Percentiles rank a stretch among this genome's conserved stretches.
Conservation (phyloP, 2,329 filamentous ascomycete genomes). For the Huntiella moniliformis region DNA sequence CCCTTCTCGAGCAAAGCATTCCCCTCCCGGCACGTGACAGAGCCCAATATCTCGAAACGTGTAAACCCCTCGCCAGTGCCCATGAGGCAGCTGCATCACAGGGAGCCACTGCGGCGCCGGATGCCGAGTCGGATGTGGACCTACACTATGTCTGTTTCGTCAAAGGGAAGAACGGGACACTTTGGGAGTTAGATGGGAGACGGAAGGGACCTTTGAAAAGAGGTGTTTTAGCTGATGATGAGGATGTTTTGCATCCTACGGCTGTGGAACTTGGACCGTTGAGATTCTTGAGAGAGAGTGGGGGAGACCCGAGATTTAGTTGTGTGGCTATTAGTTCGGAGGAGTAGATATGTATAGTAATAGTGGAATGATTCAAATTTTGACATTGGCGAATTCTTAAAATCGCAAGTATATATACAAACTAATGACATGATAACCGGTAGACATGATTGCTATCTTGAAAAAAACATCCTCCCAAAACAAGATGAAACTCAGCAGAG, state of each 20-base stretch:
- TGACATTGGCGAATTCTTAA: too few species aligned
- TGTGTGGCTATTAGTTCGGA: conserved; percentile 24
- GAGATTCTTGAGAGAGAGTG: conserved; percentile 37
- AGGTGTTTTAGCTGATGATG: conserved; percentile 35
- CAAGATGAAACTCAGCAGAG: background rate
- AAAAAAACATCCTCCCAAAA: background rate
- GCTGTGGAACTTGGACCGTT: conserved; percentile 51
- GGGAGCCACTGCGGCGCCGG: conserved; percentile 63
- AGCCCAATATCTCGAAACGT: conserved; percentile 58
- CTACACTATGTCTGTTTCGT: conserved; percentile 94
- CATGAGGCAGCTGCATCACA: conserved; percentile 58
- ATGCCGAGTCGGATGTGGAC: conserved; percentile 66
- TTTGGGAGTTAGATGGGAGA: conserved; percentile 43
- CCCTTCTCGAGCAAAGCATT: conserved; percentile 50
- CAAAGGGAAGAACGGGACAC: conserved; percentile 44
- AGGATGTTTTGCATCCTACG: conserved; percentile 57
- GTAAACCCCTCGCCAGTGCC: conserved; percentile 53
- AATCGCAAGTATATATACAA: too few species aligned
- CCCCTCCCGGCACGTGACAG: conserved; percentile 47
- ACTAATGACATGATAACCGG: background rate
- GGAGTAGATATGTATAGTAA: background rate
- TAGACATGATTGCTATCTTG: background rate
- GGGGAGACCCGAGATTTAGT: conserved; percentile 38
- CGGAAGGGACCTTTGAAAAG: conserved; percentile 37
- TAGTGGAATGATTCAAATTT: too few species aligned